Percentiles rank a stretch among this genome's conserved stretches.
Conservation (phyloP, 768 basidiomycete species). For the Candolleomyces efflorescens region DNA sequence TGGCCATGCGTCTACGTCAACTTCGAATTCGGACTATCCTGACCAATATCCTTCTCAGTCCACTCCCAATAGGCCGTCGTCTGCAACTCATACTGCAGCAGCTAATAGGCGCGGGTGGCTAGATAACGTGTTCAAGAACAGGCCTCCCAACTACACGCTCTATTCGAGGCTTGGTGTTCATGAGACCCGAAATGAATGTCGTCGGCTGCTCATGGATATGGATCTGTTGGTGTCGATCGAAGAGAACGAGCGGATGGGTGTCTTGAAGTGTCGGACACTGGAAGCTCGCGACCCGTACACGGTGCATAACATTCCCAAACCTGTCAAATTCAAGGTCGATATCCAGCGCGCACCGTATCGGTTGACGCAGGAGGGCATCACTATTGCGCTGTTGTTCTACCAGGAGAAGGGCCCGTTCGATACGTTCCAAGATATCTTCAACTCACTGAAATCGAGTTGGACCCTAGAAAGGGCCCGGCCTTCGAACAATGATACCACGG, state of each 20-base stretch:
- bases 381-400: conserved; percentile 59
- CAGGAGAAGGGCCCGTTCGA: conserved; percentile 88
- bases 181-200: conserved; percentile 71
- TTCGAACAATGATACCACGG: not conserved
- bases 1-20: conserved; percentile 30
- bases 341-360: conserved; percentile 32
- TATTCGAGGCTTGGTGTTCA: conserved; percentile 55
- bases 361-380: conserved; percentile 39
- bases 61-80: not conserved
- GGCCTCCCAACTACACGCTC: conserved; percentile 55
- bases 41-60: not conserved
- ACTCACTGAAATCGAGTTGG: conserved; percentile 67
- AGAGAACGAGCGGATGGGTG: conserved; percentile 55
- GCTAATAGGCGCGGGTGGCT: conserved; percentile 79
- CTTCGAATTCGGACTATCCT: not conserved
- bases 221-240: conserved; percentile 66
- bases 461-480: conserved; percentile 39
- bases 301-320: conserved; percentile 53
- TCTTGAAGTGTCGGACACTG: conserved; percentile 75
- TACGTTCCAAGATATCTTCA: conserved; percentile 72
- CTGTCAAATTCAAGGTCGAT: conserved; percentile 53
- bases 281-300: conserved; percentile 58
- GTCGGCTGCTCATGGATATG: conserved; percentile 64
- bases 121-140: conserved; percentile 83
- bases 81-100: conserved; percentile 12